Conservation (phyloP, 441 rosid genomes). For the Geranium incanum region DNA sequence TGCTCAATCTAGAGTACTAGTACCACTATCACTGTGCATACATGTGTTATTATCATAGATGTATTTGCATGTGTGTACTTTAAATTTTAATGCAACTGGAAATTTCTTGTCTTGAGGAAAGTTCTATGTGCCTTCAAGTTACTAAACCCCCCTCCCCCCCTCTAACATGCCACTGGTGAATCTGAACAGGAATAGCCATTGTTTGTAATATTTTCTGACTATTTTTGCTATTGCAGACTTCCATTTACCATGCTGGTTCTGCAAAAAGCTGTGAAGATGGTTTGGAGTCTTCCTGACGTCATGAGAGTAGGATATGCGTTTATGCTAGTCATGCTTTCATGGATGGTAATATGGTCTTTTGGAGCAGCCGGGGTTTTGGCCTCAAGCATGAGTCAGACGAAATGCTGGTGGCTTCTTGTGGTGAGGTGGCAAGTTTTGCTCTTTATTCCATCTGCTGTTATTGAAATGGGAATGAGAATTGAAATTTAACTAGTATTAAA, state of each 20-base stretch:
- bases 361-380: slow-evolving; percentile 95
- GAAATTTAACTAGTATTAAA: slow-evolving; percentile 19
- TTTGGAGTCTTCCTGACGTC: slow-evolving; percentile 85
- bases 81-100: no score
- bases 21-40: no score
- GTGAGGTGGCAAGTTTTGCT: slow-evolving; percentile 99
- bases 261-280: slow-evolving; percentile 73
- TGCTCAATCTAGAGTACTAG: no score
- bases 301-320: slow-evolving; percentile 67
- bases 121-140: no score
- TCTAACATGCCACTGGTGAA: no score
- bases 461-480: slow-evolving; percentile 23
- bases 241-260: slow-evolving; percentile 84
- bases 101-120: no score
- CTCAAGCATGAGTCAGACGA: slow-evolving; percentile 58
- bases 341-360: slow-evolving; percentile 92
- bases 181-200: slow-evolving; percentile 4
- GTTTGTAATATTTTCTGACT: slow-evolving; percentile 20
- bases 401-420: slow-evolving; percentile 98
- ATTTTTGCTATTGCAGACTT: slow-evolving; percentile 41
- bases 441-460: slow-evolving; percentile 24
- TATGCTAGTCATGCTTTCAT: slow-evolving; percentile 67
- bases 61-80: no score
- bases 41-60: no score
- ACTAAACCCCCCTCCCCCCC: no score